phyloP scores from a whole-genome alignment of 352 stramenopile species.

The Globisporangium parvum region DNA sequence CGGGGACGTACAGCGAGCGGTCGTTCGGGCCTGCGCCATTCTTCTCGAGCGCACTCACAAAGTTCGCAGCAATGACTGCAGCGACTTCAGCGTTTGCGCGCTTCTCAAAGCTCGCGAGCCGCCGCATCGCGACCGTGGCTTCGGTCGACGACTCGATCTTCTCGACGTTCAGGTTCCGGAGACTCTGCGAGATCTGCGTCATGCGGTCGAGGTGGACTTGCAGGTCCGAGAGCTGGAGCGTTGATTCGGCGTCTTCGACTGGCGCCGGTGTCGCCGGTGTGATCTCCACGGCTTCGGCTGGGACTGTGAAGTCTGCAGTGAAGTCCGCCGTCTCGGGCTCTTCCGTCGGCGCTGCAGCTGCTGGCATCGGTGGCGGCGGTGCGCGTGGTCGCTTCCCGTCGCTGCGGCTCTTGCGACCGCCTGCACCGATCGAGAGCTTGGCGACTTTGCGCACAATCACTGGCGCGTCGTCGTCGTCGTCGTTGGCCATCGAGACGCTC shows the following conservation, averaged over 20 bases:
- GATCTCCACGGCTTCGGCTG: slow-evolving; percentile 4
- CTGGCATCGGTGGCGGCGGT: slow-evolving; percentile 4
- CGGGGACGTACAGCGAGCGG: slow-evolving; percentile 8
- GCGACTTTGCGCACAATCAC: slow-evolving; percentile 43
- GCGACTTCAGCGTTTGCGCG: slow-evolving; percentile 45
- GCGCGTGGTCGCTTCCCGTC: slow-evolving; percentile 10
- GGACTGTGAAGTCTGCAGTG: slow-evolving; percentile 15
- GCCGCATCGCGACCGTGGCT: slow-evolving; percentile 35
- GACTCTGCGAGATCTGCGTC: slow-evolving; percentile 60
- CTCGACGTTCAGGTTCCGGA: slow-evolving; percentile 36
- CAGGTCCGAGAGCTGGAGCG: slow-evolving; percentile 55
- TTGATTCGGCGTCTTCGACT: slow-evolving; percentile 6
- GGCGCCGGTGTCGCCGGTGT: neutral
- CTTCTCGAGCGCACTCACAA: slow-evolving; percentile 40
- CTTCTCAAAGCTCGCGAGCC: slow-evolving; percentile 42
- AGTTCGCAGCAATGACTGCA: slow-evolving; percentile 52
- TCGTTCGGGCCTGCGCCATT: slow-evolving; percentile 3
- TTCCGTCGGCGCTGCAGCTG: slow-evolving; percentile 14
- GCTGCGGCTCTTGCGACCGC: slow-evolving; percentile 24
- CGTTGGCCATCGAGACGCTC: slow-evolving; percentile 10
- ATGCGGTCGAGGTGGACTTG: slow-evolving; percentile 73
- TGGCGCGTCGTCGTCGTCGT: slow-evolving; percentile 22
- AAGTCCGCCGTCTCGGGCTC: slow-evolving; percentile 17
- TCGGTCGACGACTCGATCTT: slow-evolving; percentile 44
- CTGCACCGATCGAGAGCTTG: slow-evolving; percentile 35